phyloP scores from a whole-genome alignment of 2,329 filamentous ascomycete genomes.

The Neopestalotiopsis sp. region DNA sequence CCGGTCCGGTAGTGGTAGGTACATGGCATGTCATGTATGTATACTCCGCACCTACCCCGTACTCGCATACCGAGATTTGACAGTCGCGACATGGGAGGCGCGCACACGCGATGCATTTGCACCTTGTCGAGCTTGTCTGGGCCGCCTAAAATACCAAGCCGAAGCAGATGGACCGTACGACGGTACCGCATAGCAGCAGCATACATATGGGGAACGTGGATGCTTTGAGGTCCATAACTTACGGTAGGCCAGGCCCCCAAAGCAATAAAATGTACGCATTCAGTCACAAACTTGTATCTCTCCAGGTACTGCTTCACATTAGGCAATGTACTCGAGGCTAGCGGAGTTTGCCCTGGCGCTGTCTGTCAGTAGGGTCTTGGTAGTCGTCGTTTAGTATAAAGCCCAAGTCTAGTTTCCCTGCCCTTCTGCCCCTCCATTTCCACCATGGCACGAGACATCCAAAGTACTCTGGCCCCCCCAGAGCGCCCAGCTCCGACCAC shows the following conservation, averaged over 20 bases:
- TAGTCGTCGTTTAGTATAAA: conserved; percentile 39
- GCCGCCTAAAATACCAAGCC: neutral
- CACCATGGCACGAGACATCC: conserved; percentile 50
- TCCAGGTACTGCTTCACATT: neutral
- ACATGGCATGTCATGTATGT: conserved; percentile 1
- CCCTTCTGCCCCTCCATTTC: conserved; percentile 39
- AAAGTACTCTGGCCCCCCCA: conserved; percentile 43
- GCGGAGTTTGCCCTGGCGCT: conserved; percentile 14
- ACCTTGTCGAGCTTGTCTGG: neutral
- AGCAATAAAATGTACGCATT: too few species aligned
- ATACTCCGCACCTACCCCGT: neutral
- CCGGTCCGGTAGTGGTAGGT: too few species aligned
- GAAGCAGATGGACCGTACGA: neutral
- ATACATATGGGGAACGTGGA: too few species aligned
- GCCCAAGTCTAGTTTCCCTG: conserved; percentile 42
- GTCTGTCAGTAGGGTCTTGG: conserved; percentile 11
- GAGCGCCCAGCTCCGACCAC: conserved; percentile 30
- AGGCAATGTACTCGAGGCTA: neutral
- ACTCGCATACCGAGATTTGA: neutral
- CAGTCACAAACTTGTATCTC: neutral
- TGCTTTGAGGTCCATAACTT: too few species aligned
- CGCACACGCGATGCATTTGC: conserved; percentile 4
- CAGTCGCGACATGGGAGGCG: neutral
- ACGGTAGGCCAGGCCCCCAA: too few species aligned
- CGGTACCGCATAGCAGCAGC: neutral